Evolutionary conservation across 129 eudicot species (phyloP).

Genomic region (Lactuca saligna): DNA sequence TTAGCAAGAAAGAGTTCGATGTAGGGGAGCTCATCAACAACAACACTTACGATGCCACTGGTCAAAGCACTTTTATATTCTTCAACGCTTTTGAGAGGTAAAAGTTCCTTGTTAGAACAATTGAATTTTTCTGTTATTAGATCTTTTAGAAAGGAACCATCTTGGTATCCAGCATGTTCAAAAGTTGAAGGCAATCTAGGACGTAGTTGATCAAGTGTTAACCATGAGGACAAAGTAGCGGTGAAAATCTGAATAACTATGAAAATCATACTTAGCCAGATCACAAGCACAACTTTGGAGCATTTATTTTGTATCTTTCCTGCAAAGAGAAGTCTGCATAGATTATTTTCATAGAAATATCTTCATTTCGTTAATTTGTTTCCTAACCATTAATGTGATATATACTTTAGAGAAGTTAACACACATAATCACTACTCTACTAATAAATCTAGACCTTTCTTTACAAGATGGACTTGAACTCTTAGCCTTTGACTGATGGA

Average conservation of each 20-base stretch:
- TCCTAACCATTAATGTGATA: not conserved
- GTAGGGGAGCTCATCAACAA: conserved; percentile 20
- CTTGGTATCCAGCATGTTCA: conserved; percentile 22
- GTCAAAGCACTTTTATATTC: conserved; percentile 25
- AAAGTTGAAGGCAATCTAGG: conserved; percentile 18
- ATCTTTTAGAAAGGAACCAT: conserved; percentile 18
- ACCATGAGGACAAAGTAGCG: conserved; percentile 33
- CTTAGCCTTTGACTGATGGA: too few species aligned
- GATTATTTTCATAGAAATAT: not conserved
- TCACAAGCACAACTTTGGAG: conserved; percentile 33
- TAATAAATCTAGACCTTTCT: too few species aligned
- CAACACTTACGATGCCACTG: conserved; percentile 4
- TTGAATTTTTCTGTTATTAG: conserved; percentile 3
- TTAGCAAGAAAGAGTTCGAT: conserved; percentile 27
- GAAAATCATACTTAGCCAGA: conserved; percentile 31
- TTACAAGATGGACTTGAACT: too few species aligned
- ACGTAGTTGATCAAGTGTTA: conserved; percentile 27
- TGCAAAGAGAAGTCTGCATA: not conserved
- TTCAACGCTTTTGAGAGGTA: conserved; percentile 17
- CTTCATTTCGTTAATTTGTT: not conserved
- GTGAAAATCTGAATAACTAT: conserved; percentile 28
- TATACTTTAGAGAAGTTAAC: too few species aligned
- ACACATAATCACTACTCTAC: too few species aligned
- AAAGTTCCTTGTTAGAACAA: not conserved
- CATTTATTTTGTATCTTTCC: conserved; percentile 29